Conservation (phyloP, 2,329 filamentous ascomycete species). For the Gnomoniopsis smithogilvyi region DNA sequence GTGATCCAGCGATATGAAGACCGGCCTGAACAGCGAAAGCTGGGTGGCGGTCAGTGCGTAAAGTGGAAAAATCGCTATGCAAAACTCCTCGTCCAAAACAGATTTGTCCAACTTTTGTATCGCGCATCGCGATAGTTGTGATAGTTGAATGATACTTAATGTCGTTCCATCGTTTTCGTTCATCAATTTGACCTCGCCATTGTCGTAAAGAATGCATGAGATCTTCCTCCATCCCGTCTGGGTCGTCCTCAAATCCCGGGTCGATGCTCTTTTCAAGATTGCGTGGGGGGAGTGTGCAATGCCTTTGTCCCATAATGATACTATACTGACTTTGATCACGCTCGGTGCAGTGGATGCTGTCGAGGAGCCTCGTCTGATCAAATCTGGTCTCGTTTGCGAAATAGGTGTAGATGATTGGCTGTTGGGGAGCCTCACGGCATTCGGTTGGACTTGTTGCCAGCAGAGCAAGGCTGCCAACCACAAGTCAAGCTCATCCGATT, state of each 20-base stretch:
- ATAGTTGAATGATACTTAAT: slow-evolving; percentile 80
- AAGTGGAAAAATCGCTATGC: slow-evolving; percentile 91
- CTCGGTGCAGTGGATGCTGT: slow-evolving; percentile 27
- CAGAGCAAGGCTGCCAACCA: slow-evolving; percentile 80
- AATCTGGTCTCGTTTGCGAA: slow-evolving; percentile 33
- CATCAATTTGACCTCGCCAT: slow-evolving; percentile 88
- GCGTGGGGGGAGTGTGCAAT: slow-evolving; percentile 50
- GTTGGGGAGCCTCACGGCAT: slow-evolving; percentile 42
- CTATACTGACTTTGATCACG: slow-evolving; percentile 93
- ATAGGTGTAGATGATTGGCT: slow-evolving; percentile 16
- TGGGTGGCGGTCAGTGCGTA: slow-evolving; percentile 75
- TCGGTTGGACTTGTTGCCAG: slow-evolving; percentile 73
- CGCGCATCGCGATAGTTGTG: slow-evolving; percentile 83
- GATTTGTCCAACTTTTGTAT: slow-evolving; percentile 88
- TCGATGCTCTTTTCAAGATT: slow-evolving; percentile 55
- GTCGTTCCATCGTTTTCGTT: slow-evolving; percentile 80
- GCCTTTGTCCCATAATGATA: slow-evolving; percentile 87
- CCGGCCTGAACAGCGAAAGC: slow-evolving; percentile 76
- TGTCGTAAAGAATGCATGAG: slow-evolving; percentile 91
- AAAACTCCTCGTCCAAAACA: slow-evolving; percentile 88
- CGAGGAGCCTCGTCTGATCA: slow-evolving; percentile 40
- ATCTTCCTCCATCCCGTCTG: slow-evolving; percentile 77
- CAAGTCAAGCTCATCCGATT: slow-evolving; percentile 65
- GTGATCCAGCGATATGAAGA: slow-evolving; percentile 84
- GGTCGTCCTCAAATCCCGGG: slow-evolving; percentile 50